Conservation (phyloP, 176 grass and related monocot species). For the Melocanna baccifera region DNA sequence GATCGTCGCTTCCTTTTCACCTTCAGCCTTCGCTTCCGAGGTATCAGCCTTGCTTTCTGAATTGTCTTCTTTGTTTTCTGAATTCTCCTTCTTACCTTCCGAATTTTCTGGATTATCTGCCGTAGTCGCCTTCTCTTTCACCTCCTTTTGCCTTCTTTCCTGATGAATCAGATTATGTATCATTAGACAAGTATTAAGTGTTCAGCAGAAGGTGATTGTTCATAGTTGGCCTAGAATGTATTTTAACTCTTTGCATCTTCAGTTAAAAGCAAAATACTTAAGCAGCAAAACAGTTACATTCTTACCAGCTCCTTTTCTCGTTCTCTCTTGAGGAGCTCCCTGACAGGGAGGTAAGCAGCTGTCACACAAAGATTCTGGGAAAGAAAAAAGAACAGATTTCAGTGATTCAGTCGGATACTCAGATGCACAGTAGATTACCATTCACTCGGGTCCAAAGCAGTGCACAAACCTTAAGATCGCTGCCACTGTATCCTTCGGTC, state of each 20-base stretch:
- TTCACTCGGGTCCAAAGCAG: neutral
- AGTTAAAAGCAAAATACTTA: neutral
- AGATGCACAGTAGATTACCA: neutral
- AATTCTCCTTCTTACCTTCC: neutral
- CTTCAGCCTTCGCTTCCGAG: conserved; percentile 30
- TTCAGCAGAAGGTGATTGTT: neutral
- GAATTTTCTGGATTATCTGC: conserved; percentile 14
- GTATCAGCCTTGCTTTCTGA: conserved; percentile 17
- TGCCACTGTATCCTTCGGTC: conserved; percentile 90
- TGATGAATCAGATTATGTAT: conserved; percentile 12
- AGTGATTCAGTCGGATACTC: neutral
- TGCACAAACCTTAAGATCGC: conserved; percentile 86
- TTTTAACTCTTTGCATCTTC: neutral
- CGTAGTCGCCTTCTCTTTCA: conserved; percentile 13
- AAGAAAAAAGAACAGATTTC: neutral
- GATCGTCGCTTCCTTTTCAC: conserved; percentile 28
- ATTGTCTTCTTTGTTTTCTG: conserved; percentile 4
- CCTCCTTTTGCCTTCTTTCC: conserved; percentile 45
- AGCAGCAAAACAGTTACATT: neutral
- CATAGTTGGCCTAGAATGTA: neutral
- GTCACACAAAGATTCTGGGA: conserved; percentile 83
- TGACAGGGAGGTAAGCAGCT: conserved; percentile 87
- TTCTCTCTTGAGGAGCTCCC: conserved; percentile 88
- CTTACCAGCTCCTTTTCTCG: conserved; percentile 74
- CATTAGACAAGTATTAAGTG: neutral